phyloP scores from a whole-genome alignment of 345 rosid species.

The Citrus inodora region DNA sequence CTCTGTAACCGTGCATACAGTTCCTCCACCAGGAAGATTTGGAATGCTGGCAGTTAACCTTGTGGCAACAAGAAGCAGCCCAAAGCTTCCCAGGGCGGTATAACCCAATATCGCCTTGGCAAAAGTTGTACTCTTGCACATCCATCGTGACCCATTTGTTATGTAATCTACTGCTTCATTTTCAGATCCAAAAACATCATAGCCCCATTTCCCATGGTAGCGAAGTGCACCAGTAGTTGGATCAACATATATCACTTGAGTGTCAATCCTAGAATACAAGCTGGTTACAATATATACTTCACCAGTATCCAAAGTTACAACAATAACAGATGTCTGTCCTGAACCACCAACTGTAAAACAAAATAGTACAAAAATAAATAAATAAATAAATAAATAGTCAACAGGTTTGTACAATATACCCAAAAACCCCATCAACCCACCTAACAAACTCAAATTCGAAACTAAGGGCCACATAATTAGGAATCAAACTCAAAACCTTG shows the following conservation, averaged over 20 bases:
- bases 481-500: background rate
- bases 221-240: conserved; percentile 80
- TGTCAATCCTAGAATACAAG: conserved; percentile 56
- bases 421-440: background rate
- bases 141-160: conserved; percentile 63
- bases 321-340: conserved; percentile 66
- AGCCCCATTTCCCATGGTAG: conserved; percentile 63
- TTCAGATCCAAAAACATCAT: conserved; percentile 68
- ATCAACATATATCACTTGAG: conserved; percentile 82
- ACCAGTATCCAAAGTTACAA: conserved; percentile 62
- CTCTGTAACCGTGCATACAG: conserved; percentile 74
- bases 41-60: conserved; percentile 67
- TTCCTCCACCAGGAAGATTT: conserved; percentile 90
- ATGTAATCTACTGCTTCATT: conserved; percentile 73
- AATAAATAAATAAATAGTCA: background rate
- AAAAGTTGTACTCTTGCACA: conserved; percentile 38
- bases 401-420: background rate
- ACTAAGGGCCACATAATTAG: background rate
- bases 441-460: background rate
- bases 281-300: conserved; percentile 76
- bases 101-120: conserved; percentile 85
- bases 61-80: conserved; percentile 86
- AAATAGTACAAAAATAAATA: background rate
- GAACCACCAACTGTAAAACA: conserved; percentile 50
- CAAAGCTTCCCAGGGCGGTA: conserved; percentile 75